phyloP scores from a whole-genome alignment of 768 basidiomycete species.

The Xanthoconium purpureum region DNA sequence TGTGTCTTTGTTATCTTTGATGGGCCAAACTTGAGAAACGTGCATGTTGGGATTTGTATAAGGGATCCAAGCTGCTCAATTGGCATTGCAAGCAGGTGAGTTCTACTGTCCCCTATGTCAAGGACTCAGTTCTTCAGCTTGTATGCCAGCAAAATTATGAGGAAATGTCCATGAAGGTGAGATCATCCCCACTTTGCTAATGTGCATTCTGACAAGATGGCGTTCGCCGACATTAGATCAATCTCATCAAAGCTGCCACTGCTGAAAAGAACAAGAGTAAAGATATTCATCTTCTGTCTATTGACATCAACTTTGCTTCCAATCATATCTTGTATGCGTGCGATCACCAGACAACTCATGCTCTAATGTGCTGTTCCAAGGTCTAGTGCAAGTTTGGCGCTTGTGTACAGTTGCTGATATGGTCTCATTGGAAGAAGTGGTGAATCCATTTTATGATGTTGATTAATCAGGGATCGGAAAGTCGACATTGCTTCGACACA shows the following conservation, averaged over 20 bases:
- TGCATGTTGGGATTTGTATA: conserved; percentile 85
- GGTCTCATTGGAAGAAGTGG: conserved; percentile 90
- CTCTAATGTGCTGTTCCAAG: conserved; percentile 35
- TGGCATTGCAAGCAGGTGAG: conserved; percentile 84
- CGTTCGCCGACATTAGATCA: conserved; percentile 52
- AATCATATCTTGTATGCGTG: conserved; percentile 81
- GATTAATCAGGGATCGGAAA: background rate
- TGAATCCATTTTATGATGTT: conserved; percentile 15
- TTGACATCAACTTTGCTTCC: conserved; percentile 95
- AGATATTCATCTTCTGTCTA: conserved; percentile 90
- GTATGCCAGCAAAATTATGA: conserved; percentile 86
- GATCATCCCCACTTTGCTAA: background rate
- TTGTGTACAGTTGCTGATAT: conserved; percentile 86
- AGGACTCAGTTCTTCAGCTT: background rate
- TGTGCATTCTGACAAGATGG: background rate
- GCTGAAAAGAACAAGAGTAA: conserved; percentile 93
- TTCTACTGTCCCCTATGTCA: background rate
- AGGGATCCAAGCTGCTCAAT: conserved; percentile 93
- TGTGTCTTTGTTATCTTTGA: background rate
- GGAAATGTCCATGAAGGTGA: conserved; percentile 97
- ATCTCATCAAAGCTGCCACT: conserved; percentile 79
- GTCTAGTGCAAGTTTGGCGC: conserved; percentile 79
- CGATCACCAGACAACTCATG: background rate
- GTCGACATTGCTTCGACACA: too few relatives aligned
- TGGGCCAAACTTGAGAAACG: conserved; percentile 98